Evolutionary conservation across 2,329 filamentous ascomycete species (phyloP).

Genomic region (Colletotrichum sp.): DNA sequence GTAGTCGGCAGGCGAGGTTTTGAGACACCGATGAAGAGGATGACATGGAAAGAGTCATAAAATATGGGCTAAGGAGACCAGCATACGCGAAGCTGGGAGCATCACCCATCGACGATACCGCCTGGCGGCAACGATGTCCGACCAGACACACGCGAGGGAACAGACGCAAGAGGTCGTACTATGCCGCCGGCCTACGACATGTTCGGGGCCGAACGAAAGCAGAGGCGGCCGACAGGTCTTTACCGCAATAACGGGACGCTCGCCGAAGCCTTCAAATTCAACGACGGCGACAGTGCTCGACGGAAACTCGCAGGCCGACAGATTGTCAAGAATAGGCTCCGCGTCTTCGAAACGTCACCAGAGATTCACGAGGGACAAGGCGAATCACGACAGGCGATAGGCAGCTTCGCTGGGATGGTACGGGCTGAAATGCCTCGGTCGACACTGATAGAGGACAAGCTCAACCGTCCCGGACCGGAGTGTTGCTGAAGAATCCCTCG

Average conservation of each 20-base stretch:
- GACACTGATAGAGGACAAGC: neutral
- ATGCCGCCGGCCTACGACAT: neutral
- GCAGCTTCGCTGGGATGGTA: neutral
- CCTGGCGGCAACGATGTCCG: neutral
- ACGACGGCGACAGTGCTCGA: neutral
- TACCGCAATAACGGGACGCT: neutral
- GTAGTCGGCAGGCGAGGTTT: conserved; percentile 17
- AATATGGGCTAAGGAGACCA: no score
- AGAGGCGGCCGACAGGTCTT: no score
- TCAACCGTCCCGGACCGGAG: neutral
- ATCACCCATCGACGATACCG: neutral
- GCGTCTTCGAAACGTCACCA: neutral
- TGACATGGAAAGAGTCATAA: neutral
- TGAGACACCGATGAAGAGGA: neutral
- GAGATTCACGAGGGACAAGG: neutral
- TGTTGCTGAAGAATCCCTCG: neutral
- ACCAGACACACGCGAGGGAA: neutral
- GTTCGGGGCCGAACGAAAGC: neutral
- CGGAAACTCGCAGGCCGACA: neutral
- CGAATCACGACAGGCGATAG: neutral
- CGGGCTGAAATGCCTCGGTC: neutral
- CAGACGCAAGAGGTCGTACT: neutral
- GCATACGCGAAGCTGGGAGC: neutral
- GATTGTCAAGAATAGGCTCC: neutral
- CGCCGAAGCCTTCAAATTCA: neutral